Evolutionary conservation across 1,139 yeast species (phyloP), one percentile per base, ranked within the genome.

Genomic region (Yamadazyma diddensiae): DNA sequence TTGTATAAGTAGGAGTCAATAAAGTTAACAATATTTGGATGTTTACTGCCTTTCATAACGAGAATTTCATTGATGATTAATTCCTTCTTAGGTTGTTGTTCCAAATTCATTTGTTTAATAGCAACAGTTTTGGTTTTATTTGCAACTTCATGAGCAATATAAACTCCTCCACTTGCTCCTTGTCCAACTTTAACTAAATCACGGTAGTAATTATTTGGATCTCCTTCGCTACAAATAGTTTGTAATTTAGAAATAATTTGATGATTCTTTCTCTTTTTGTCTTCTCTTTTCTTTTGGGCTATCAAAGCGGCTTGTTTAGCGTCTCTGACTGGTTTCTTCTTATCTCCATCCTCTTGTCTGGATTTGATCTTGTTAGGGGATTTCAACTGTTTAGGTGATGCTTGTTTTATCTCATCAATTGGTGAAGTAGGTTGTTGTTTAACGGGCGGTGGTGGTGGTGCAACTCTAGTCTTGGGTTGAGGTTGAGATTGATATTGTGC

Each of bases 81-180:
- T 53, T 94, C 98, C 56, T 90, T 92, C 66, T 94, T 84, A 2
- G 97, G 98, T 59, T 92, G 98, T 46, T 80, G 83, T 45, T 85
- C 87, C 41, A 92, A 63, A 49, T 88, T 92, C 90, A 92, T 92
- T 63, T 90, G 96, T 58, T 92, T 92, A 46, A 92, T 86, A 2
- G 98, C 98, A 28, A 92, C 98, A 28, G 82, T 70, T 24, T 67
- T 66, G 35, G 77, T 70, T 8, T 74, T 70, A 14, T 75, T 74
- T 18, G 60, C 59, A 7, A 46, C 49, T 47, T 83, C 88, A 50
- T 82, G 80, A 0, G 97, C 97, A 24, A 94, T 86, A 54, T 82
- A 92, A 29, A 92, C 98, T 33, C 97, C 97, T 37, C 98, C 98
- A 24, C 94, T 82, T 0, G 98, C 98, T 52, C 98, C 98, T 62